phyloP scores from a whole-genome alignment of 345 rosid species.

The Viola odorata region DNA sequence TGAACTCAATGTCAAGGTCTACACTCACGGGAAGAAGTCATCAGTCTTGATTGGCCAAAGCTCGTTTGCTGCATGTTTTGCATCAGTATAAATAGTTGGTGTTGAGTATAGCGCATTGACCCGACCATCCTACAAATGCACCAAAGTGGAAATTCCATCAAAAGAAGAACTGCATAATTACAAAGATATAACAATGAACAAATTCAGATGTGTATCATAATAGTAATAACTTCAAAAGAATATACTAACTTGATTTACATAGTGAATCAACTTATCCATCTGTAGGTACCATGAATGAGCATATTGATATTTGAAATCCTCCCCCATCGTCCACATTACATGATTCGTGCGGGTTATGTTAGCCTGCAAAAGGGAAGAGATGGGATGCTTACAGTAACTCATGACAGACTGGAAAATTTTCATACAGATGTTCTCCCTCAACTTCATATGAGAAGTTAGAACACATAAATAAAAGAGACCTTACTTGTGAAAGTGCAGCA shows the following conservation, averaged over 20 bases:
- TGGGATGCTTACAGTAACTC: no score
- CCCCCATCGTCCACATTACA: slow-evolving; percentile 57
- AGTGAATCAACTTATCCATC: slow-evolving; percentile 56
- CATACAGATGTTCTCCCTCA: no score
- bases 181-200: no score
- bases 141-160: slow-evolving; percentile 9
- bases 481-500: slow-evolving; percentile 47
- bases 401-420: no score
- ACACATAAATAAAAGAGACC: not conserved
- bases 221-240: not conserved
- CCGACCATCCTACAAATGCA: slow-evolving; percentile 44
- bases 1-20: not conserved
- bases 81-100: slow-evolving; percentile 49
- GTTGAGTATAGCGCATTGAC: slow-evolving; percentile 55
- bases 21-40: slow-evolving; percentile 49
- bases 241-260: slow-evolving; percentile 31
- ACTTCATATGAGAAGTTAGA: no score
- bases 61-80: slow-evolving; percentile 40
- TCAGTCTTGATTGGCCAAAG: slow-evolving; percentile 49
- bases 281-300: slow-evolving; percentile 46
- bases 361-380: slow-evolving; percentile 26
- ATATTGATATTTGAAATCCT: slow-evolving; percentile 52
- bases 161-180: not conserved
- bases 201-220: not conserved
- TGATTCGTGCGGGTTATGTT: slow-evolving; percentile 55